Conservation (phyloP, 805 yeast species). For the Ogataea corticis region DNA sequence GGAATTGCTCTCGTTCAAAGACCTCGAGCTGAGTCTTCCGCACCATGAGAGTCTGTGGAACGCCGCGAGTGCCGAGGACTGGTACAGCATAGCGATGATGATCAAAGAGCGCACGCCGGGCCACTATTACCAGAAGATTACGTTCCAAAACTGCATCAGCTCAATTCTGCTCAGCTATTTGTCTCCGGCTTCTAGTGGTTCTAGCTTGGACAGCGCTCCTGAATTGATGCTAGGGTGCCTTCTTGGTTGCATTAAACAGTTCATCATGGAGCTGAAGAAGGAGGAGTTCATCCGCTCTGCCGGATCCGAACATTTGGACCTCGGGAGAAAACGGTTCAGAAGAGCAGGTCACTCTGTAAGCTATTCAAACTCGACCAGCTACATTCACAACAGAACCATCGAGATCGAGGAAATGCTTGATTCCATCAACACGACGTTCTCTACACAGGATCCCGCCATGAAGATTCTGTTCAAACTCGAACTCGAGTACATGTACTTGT, state of each 20-base stretch:
- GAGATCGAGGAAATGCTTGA: slow-evolving; percentile 13
- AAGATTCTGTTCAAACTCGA: slow-evolving; percentile 9
- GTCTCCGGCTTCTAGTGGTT: background rate
- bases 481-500: slow-evolving; percentile 9
- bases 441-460: background rate
- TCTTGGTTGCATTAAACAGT: slow-evolving; percentile 4
- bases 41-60: slow-evolving; percentile 10
- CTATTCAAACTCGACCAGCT: slow-evolving; percentile 1
- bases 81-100: slow-evolving; percentile 1
- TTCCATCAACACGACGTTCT: slow-evolving; percentile 1
- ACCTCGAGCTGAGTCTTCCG: slow-evolving; percentile 11
- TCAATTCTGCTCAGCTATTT: slow-evolving; percentile 6
- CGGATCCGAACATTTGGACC: background rate
- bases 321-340: slow-evolving; percentile 2
- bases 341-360: slow-evolving; percentile 2
- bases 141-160: slow-evolving; percentile 8
- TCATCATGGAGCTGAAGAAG: slow-evolving; percentile 9
- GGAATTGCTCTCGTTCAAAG: slow-evolving; percentile 7
- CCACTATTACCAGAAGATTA: slow-evolving; percentile 5
- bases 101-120: slow-evolving; percentile 8
- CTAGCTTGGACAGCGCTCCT: slow-evolving; percentile 1
- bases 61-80: slow-evolving; percentile 8
- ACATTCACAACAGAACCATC: slow-evolving; percentile 3
- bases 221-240: slow-evolving; percentile 6
- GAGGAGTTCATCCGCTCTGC: slow-evolving; percentile 4